Conservation (phyloP, 208 protist species). For the Acanthamoeba lenticulata region DNA sequence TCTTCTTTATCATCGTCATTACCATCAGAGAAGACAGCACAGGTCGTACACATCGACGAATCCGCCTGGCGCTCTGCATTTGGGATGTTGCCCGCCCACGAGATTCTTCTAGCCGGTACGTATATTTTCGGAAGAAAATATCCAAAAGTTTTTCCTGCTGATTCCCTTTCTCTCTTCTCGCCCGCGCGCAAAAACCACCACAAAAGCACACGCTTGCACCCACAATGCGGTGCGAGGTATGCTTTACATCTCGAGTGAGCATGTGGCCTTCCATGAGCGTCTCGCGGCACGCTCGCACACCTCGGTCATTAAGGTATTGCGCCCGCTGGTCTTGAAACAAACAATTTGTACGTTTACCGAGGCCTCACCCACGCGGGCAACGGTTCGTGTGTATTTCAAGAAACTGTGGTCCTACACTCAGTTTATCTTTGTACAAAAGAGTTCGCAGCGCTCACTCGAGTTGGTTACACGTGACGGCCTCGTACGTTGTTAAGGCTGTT, state of each 20-base stretch:
- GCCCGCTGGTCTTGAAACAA: neutral
- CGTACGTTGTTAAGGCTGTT: neutral
- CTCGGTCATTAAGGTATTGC: neutral
- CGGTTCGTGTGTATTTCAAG: neutral
- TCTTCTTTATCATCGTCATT: neutral
- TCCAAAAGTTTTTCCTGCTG: neutral
- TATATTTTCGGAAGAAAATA: neutral
- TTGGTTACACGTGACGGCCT: neutral
- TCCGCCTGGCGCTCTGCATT: neutral
- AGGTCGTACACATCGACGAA: neutral
- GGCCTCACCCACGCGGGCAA: neutral
- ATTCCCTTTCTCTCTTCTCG: neutral
- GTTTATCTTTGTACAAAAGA: conserved; percentile 6
- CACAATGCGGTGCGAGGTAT: neutral
- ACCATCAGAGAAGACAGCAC: neutral
- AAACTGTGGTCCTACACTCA: neutral
- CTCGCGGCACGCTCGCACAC: neutral
- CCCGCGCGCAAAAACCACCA: neutral
- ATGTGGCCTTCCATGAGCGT: neutral
- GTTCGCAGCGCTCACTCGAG: neutral
- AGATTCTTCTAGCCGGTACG: neutral
- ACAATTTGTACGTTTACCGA: neutral
- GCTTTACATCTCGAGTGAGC: neutral
- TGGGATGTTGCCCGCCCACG: neutral
- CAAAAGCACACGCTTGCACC: neutral